Base-by-base conservation (phyloP, 2,329 filamentous ascomycete genomes). In the Keithomyces neogunnii region DNA sequence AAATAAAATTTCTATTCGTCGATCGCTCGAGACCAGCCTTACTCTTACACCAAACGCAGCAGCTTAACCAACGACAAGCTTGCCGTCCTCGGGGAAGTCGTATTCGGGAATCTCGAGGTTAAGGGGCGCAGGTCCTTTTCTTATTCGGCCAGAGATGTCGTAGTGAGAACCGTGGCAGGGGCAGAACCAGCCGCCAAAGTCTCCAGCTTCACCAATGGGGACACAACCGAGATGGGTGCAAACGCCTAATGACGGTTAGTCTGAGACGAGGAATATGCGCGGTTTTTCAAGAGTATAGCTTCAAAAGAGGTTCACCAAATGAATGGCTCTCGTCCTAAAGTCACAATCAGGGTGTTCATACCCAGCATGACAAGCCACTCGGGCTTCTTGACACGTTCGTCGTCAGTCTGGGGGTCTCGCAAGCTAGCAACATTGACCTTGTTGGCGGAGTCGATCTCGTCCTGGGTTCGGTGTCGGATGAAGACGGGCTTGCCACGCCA, bases 401-500 rank as follows among this genome's bases (percentile, higher is more conserved):
- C 80, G 67, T 99, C 93, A 63, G 84, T 65, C 77, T 99, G 85
- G 62, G 93, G 95, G 72, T 99, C 92, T 75, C 93, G 85, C 65
- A 99, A 82, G 59, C 81, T 71, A 65, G 89, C 73, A 72, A 95
- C 80, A 71, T 95, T 87, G 72, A 89, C 82, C 69, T 85, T 81
- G 76, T 96, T 90, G 71, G 93, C 93, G 75, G 96, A 88, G 66
- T 90, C 84, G 76, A 99, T 97, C 78, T 99, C 93, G 66, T 81
- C 78, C 65, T 83, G 75, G 63, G 93, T 99, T 69, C 93, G 89
- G 86, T 99, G 93, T 73, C 93, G 91, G 83, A 99, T 90, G 81
- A 99, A 99, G 72, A 99, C 90, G 72, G 93, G 93, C 88, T 99
- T 99, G 72, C 93, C 93, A 80, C 93, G 88, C 93, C 93, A 99